phyloP scores from a whole-genome alignment of 257 asterid species.

The Solanum neorickii region DNA sequence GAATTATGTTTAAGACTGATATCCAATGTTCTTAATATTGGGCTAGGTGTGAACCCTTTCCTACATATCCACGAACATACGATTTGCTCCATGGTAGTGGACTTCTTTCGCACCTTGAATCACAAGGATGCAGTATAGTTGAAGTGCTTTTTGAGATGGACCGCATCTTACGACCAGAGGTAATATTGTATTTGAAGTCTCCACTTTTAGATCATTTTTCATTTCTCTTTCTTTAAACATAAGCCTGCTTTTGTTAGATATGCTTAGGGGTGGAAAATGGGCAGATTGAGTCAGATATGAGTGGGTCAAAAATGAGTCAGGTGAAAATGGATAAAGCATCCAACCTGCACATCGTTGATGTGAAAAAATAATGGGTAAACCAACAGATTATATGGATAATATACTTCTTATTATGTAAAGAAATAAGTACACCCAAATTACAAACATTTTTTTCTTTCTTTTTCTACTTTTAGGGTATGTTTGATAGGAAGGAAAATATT shows the following conservation, averaged over 20 bases:
- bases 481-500: neutral
- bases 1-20: neutral
- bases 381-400: neutral
- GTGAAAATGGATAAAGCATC: neutral
- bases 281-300: neutral
- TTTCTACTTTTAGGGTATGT: neutral
- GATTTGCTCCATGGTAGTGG: constrained; percentile 81
- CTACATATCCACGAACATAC: constrained; percentile 91
- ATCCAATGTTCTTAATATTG: neutral
- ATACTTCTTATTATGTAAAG: neutral
- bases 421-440: neutral
- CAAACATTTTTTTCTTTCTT: neutral
- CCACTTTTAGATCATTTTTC: neutral
- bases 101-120: constrained; percentile 53
- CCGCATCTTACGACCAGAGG: constrained; percentile 95
- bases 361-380: neutral
- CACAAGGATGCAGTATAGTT: constrained; percentile 42
- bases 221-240: neutral
- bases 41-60: constrained; percentile 90
- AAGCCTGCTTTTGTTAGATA: neutral
- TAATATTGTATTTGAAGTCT: constrained; percentile 9
- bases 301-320: neutral
- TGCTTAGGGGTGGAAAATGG: neutral
- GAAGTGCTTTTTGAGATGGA: constrained; percentile 77
- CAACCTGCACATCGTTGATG: neutral